phyloP scores from a whole-genome alignment of 2,329 filamentous ascomycete species.

The Epichloe brachyelytri region DNA sequence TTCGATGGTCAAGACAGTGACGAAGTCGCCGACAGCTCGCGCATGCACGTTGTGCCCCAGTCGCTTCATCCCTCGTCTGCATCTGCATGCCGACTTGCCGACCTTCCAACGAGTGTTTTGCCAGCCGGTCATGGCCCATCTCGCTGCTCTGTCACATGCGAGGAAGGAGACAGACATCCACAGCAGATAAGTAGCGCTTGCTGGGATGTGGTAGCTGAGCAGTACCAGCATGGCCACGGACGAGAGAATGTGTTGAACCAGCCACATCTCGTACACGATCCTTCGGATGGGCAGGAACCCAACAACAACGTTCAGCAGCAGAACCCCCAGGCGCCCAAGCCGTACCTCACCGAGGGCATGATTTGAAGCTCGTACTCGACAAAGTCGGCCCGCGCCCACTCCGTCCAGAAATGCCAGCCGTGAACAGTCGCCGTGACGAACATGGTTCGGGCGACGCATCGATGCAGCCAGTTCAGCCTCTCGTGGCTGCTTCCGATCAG shows the following conservation, averaged over 20 bases:
- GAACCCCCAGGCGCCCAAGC: constrained; percentile 52
- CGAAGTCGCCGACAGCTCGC: constrained; percentile 33
- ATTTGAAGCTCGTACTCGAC: constrained; percentile 44
- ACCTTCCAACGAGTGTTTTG: constrained; percentile 36
- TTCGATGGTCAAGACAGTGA: constrained; percentile 46
- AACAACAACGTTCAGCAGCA: constrained; percentile 52
- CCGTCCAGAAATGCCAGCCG: constrained; percentile 54
- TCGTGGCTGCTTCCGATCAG: constrained; percentile 54
- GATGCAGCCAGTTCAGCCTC: constrained; percentile 59
- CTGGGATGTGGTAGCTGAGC: constrained; percentile 49
- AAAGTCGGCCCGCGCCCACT: constrained; percentile 49
- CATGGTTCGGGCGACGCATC: constrained; percentile 59
- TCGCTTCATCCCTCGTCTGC: constrained; percentile 33
- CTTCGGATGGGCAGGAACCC: constrained; percentile 51
- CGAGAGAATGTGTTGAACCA: constrained; percentile 52
- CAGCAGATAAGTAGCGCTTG: constrained; percentile 44
- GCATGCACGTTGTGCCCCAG: constrained; percentile 41
- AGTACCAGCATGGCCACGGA: constrained; percentile 50
- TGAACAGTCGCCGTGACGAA: constrained; percentile 56
- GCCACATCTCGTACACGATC: constrained; percentile 57
- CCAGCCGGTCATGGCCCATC: constrained; percentile 34
- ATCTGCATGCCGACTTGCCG: constrained; percentile 30
- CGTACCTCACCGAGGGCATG: constrained; percentile 54
- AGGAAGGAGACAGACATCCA: constrained; percentile 54
- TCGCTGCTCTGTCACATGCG: constrained; percentile 47